Percentiles rank a stretch among this genome's conserved stretches.
These are phyloP conservation scores for Cucurbita moschata DNA, from an alignment of 306 rosid genomes.

Conservation along the genomic window DNA sequence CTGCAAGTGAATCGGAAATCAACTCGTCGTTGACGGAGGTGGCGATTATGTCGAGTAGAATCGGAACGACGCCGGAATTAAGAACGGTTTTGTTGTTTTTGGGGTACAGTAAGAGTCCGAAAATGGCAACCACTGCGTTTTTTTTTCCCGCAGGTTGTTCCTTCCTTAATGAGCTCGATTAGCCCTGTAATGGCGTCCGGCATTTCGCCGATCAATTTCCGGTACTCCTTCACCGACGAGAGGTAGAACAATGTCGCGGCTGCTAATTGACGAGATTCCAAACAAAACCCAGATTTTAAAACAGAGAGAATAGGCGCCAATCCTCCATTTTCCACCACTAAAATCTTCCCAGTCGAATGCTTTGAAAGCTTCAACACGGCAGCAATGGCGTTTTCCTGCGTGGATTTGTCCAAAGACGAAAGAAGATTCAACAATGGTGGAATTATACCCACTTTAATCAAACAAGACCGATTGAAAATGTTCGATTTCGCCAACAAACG, in stretches of 20 bases:
- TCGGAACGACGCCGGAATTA: slow-evolving; percentile 33
- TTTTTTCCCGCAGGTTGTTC: slow-evolving; percentile 53
- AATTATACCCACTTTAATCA: slow-evolving; percentile 43
- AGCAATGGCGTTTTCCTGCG: slow-evolving; percentile 45
- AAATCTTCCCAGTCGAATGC: slow-evolving; percentile 29
- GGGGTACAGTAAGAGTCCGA: slow-evolving; percentile 39
- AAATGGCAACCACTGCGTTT: slow-evolving; percentile 62
- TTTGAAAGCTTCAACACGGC: slow-evolving; percentile 70
- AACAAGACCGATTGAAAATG: slow-evolving; percentile 49
- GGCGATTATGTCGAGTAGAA: slow-evolving; percentile 27
- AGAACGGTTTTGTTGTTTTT: slow-evolving; percentile 34
- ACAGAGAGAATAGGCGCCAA: slow-evolving; percentile 23
- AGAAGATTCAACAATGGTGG: slow-evolving; percentile 39
- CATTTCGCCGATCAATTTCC: slow-evolving; percentile 43
- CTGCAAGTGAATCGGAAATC: slow-evolving; percentile 34
- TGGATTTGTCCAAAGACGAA: slow-evolving; percentile 7
- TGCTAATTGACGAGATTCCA: slow-evolving; percentile 48
- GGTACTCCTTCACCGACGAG: slow-evolving; percentile 33
- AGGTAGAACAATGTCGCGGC: slow-evolving; percentile 64
- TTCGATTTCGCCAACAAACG: slow-evolving; percentile 52
- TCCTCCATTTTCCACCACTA: slow-evolving; percentile 35
- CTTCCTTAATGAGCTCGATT: slow-evolving; percentile 40
- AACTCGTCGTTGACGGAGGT: slow-evolving; percentile 34
- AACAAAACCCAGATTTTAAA: slow-evolving; percentile 31
- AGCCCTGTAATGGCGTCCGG: slow-evolving; percentile 35